phyloP scores from a whole-genome alignment of 2,329 filamentous ascomycete genomes.

The Hypoxylon sp. region DNA sequence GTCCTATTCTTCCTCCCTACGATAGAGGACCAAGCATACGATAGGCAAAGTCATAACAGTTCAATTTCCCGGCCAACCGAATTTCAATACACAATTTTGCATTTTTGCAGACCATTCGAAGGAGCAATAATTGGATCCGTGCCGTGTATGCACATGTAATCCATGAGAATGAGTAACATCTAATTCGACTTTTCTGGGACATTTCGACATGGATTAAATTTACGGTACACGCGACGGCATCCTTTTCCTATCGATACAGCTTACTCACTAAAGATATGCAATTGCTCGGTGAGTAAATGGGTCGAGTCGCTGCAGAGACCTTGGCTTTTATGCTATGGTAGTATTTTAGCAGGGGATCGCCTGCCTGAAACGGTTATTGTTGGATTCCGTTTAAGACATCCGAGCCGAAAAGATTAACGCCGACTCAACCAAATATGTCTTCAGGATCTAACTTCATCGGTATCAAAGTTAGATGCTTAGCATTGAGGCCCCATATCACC shows the following conservation, averaged over 20 bases:
- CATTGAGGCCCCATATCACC: slow-evolving; percentile 29
- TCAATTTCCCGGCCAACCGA: slow-evolving; percentile 29
- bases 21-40: slow-evolving; percentile 21
- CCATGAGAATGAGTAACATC: slow-evolving; percentile 13
- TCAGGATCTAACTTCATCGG: slow-evolving; percentile 24
- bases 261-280: slow-evolving; percentile 17
- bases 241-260: slow-evolving; percentile 17
- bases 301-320: slow-evolving; percentile 17
- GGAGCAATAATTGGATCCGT: slow-evolving; percentile 29
- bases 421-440: slow-evolving; percentile 24
- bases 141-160: slow-evolving; percentile 18
- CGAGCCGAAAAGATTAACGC: slow-evolving; percentile 27
- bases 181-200: slow-evolving; percentile 13
- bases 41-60: slow-evolving; percentile 18
- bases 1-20: slow-evolving; percentile 9
- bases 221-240: slow-evolving; percentile 23
- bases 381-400: slow-evolving; percentile 27
- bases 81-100: slow-evolving; percentile 18
- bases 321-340: slow-evolving; percentile 21
- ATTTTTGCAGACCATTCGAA: slow-evolving; percentile 21
- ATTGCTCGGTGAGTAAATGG: slow-evolving; percentile 19
- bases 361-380: slow-evolving; percentile 36
- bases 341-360: slow-evolving; percentile 30
- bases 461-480: slow-evolving; percentile 29
- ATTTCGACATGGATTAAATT: slow-evolving; percentile 24